Conservation (phyloP, 1,139 yeast genomes). For the Fermentozyma sake region DNA sequence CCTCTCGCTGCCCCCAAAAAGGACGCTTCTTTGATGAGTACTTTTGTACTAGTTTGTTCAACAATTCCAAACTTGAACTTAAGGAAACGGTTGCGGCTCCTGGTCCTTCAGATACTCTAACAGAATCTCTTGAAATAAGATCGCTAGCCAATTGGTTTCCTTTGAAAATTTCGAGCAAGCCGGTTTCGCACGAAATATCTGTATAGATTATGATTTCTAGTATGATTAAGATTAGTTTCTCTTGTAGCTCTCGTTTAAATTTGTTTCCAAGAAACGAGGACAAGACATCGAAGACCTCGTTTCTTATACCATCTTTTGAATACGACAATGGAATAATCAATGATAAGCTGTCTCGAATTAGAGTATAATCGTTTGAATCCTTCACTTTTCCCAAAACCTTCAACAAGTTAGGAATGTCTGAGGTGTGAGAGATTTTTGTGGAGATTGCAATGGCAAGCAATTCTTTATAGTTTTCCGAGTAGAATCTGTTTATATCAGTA, state of each 20-base stretch:
- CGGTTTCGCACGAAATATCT: constrained; percentile 33
- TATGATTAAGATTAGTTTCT: constrained; percentile 26
- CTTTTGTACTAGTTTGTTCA: constrained; percentile 16
- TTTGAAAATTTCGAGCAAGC: constrained; percentile 11
- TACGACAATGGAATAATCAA: constrained; percentile 42
- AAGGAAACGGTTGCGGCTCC: constrained; percentile 19
- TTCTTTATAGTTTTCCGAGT: constrained; percentile 26
- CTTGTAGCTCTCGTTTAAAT: constrained; percentile 16
- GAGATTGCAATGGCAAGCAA: constrained; percentile 33
- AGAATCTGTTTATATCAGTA: constrained; percentile 20
- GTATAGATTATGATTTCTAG: constrained; percentile 31
- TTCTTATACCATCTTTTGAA: constrained; percentile 37
- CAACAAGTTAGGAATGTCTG: constrained; percentile 1
- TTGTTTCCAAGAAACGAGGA: constrained; percentile 8
- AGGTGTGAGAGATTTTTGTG: constrained; percentile 6
- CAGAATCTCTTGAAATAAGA: constrained; percentile 9
- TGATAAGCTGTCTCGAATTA: constrained; percentile 33
- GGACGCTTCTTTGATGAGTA: constrained; percentile 7
- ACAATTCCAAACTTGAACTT: constrained; percentile 23
- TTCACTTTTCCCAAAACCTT: constrained; percentile 12
- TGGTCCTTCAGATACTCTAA: constrained; percentile 8
- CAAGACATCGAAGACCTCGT: constrained; percentile 24
- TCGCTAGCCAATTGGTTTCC: constrained; percentile 5
- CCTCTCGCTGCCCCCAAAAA: constrained; percentile 35
- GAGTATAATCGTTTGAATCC: constrained; percentile 9